Base-by-base conservation (phyloP, 176 grass and related monocot species). In the Dendrocalamus sinicus region DNA sequence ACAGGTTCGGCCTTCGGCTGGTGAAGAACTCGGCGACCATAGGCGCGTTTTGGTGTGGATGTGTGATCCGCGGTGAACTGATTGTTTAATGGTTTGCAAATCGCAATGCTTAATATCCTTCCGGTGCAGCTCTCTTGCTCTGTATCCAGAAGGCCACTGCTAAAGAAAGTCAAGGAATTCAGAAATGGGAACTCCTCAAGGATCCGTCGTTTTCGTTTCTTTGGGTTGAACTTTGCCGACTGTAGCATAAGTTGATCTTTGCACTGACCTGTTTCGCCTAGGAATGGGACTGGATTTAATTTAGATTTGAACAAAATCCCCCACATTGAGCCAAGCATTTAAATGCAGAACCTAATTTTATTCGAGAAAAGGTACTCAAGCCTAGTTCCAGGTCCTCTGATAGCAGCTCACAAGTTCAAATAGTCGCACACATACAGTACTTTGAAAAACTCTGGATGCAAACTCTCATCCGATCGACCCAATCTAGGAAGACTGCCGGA, bases 401-500 rank as follows among this genome's bases (percentile, higher is more conserved):
- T 62, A 35, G 73, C 57, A 78, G 66, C 47, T 73, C 75, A 80
- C 59, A 57, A 44, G 40, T 68, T 68, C 75, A 74, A 70, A 37
- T 40, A 43, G 12, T 70, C 62, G 16, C 70, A 69, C 61, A 76
- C 26, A 89, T 26, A 75, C 72, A 64, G 24, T 43, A 52, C 72
- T 76, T 30, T 10, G 28, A 26, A 65, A 20, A 66, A 61, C 54
- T 40, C 58, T n/a, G 64, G 48, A 67, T 17, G 35, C 32, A 75
- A 82, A 59, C 8, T 67, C 70, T 64, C 58, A 5, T 55, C 16
- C 6, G 24, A 74, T 82, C 40, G 17, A 2, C 37, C 9, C 12
- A 47, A 14, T n/a, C 43, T 83, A 76, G 23, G 70, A 61, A 6
- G 89, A 70, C 19, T 89, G 89, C 45, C 88, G 88, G 51, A 95